Percentiles rank a stretch among this genome's conserved stretches.
These are phyloP conservation scores for Aegilops sharonensis DNA, from an alignment of 176 grass and related monocot species.

Conservation along the genomic window DNA sequence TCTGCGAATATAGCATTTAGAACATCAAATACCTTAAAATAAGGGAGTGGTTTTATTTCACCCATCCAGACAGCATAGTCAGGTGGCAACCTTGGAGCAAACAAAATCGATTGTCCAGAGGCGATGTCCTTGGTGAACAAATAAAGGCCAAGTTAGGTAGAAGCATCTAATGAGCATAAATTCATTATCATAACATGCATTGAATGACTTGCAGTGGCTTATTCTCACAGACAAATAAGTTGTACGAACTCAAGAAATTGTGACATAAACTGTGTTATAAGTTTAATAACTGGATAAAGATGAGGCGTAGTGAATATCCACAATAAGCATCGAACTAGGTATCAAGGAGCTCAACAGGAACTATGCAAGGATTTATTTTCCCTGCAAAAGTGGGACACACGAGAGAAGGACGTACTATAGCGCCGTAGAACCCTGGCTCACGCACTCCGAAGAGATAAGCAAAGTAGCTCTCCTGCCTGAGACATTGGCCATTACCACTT, in stretches of 20 bases:
- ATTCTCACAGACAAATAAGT: not conserved
- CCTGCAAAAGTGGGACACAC: too few relatives aligned
- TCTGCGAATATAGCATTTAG: not conserved
- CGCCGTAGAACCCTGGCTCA: not conserved
- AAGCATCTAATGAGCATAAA: not conserved
- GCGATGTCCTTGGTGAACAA: constrained; percentile 66
- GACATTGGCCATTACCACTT: not conserved
- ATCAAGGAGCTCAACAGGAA: not conserved
- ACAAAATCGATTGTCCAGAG: constrained; percentile 80
- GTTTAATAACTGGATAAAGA: not conserved
- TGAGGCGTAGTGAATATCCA: not conserved
- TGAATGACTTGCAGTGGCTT: not conserved
- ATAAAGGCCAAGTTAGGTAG: constrained; percentile 4
- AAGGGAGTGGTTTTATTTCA: constrained; percentile 71
- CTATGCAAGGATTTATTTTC: not conserved
- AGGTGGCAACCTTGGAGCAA: constrained; percentile 82
- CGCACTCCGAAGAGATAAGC: not conserved
- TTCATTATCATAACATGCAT: not conserved
- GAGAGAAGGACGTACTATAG: not conserved
- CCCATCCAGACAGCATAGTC: constrained; percentile 99
- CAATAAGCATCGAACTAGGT: not conserved
- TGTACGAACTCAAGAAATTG: not conserved
- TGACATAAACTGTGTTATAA: not conserved
- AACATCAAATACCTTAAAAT: constrained; percentile 57
- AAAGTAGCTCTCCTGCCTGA: not conserved